Evolutionary conservation across 2,329 filamentous ascomycete species (phyloP).

Genomic region (Epicoccum sorghinum): DNA sequence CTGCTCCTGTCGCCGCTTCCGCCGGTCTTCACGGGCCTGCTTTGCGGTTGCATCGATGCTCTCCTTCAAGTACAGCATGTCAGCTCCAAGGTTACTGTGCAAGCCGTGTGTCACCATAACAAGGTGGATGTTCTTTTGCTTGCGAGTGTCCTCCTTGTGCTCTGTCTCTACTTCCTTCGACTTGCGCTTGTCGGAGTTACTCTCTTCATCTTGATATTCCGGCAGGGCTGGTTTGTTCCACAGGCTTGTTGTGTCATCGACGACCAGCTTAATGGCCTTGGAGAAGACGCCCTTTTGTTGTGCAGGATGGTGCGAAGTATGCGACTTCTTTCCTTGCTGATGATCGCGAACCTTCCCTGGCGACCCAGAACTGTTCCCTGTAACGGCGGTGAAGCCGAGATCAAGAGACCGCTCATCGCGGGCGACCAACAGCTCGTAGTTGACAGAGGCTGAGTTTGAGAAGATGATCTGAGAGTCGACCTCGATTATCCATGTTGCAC

Average conservation of each 20-base stretch:
- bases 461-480: conserved; percentile 93
- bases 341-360: conserved; percentile 76
- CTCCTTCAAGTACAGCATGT: conserved; percentile 97
- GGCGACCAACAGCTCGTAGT: conserved; percentile 85
- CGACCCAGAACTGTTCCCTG: conserved; percentile 57
- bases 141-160: conserved; percentile 47
- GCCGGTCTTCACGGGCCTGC: conserved; percentile 74
- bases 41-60: conserved; percentile 86
- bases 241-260: conserved; percentile 86
- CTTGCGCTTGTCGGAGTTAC: conserved; percentile 30
- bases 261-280: conserved; percentile 74
- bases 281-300: conserved; percentile 83
- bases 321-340: conserved; percentile 64
- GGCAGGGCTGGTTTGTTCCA: conserved; percentile 94
- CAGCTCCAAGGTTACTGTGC: conserved; percentile 92
- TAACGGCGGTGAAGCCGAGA: conserved; percentile 64
- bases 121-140: conserved; percentile 82
- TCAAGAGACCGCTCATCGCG: conserved; percentile 84
- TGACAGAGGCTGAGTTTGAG: conserved; percentile 83
- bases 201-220: conserved; percentile 57
- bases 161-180: conserved; percentile 34
- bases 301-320: conserved; percentile 59
- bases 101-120: conserved; percentile 93
- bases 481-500: conserved; percentile 87
- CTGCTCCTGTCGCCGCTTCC: conserved; percentile 57